Base-by-base conservation (phyloP, 805 yeast genomes). In the Yarrowia yakushimensis region DNA sequence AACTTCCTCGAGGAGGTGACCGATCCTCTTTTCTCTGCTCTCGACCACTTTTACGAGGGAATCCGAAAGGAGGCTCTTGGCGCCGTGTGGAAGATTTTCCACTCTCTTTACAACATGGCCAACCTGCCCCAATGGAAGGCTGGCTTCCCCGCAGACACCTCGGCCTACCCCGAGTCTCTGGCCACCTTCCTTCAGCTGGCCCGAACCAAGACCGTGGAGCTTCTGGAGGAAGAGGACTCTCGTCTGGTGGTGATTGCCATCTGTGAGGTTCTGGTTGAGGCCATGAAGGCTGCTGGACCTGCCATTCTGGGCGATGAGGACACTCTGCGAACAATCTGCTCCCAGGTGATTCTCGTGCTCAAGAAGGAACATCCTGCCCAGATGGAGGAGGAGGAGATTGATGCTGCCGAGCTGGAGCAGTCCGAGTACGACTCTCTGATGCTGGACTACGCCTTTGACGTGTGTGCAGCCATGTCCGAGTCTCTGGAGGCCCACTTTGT, bases 351-450 rank as follows among this genome's bases (percentile, higher is more conserved):
- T 82, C 78, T 81, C 65, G 78, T 94, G 63, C 79, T 94, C 73
- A 86, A 85, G 76, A 89, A 88, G 71, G 86, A 86, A 69, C 99
- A 93, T 72, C 80, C 86, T 59, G 89, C 91, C 72, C 97, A 92
- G 80, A 76, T 85, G 30, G 88, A 83, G 65, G 86, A 78, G 63
- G 85, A 82, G 66, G 84, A 78, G 60, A 81, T 77, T 63, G 76
- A 69, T 39, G 87, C 78, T 64, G 83, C 82, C 63, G 72, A 73
- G 54, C 87, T 83, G 67, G 78, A 70, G 63, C 69, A 65, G 48
- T 66, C 74, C 13, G 85, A 82, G 71, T 73, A 76, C 57, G 85
- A 82, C 64, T 89, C 91, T 22, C 80, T 90, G 68, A 80, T 94
- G 65, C 85, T 85, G 68, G 97, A 93, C 72, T 81, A 90, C 65